Percentiles rank a stretch among this genome's conserved stretches.
Conservation (phyloP, 306 rosid species). For the Dalbergia cultrata region DNA sequence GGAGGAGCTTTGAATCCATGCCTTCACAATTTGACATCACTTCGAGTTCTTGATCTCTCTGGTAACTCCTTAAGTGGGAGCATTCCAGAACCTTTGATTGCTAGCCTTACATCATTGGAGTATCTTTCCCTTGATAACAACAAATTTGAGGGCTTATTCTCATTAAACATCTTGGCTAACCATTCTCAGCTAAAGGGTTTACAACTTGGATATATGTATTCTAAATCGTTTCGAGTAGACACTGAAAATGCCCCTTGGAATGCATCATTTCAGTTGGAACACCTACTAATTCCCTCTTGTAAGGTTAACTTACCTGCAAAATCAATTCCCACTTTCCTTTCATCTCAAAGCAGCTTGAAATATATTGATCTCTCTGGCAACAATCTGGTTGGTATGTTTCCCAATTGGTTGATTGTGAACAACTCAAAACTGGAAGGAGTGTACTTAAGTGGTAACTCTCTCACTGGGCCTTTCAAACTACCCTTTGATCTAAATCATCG, state of each 20-base stretch:
- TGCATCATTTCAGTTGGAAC: constrained; percentile 42
- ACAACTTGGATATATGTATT: background rate
- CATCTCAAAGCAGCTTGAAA: constrained; percentile 12
- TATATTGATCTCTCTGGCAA: constrained; percentile 20
- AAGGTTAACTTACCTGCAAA: background rate
- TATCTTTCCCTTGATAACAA: background rate
- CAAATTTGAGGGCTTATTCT: constrained; percentile 31
- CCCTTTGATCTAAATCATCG: background rate
- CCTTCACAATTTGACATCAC: constrained; percentile 22
- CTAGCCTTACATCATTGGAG: background rate
- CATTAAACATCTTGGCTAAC: constrained; percentile 11
- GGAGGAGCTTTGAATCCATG: background rate
- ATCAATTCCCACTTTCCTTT: constrained; percentile 22
- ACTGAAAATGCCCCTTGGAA: constrained; percentile 31
- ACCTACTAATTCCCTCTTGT: background rate
- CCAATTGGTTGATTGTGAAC: constrained; percentile 39
- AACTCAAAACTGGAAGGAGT: background rate
- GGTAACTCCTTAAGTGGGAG: background rate
- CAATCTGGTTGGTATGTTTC: constrained; percentile 37
- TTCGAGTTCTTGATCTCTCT: background rate
- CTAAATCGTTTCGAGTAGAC: constrained; percentile 21
- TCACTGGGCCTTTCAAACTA: constrained; percentile 7
- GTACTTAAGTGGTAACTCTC: background rate
- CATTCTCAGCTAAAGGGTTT: constrained; percentile 34
- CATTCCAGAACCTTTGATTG: background rate